Percentiles rank a stretch among this genome's conserved stretches.
phyloP scores from a whole-genome alignment of 257 asterid genomes.

The Capsicum pubescens region DNA sequence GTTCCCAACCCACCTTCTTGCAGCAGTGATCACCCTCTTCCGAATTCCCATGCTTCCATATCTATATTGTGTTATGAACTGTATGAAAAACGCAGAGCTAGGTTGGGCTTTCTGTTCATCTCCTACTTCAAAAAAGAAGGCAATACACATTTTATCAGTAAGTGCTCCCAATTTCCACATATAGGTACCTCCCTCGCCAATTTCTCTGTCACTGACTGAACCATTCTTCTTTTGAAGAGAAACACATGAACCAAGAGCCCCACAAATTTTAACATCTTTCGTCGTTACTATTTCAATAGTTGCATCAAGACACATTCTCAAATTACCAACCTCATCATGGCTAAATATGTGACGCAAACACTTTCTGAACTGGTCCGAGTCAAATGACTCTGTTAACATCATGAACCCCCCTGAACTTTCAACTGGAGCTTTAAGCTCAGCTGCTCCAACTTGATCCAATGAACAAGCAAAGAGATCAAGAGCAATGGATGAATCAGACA shows the following conservation, averaged over 20 bases:
- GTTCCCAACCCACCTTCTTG: slow-evolving; percentile 89
- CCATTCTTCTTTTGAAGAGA: slow-evolving; percentile 63
- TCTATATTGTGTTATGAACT: slow-evolving; percentile 79
- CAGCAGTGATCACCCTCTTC: slow-evolving; percentile 90
- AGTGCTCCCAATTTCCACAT: slow-evolving; percentile 78
- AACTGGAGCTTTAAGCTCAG: slow-evolving; percentile 72
- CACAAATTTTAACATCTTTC: slow-evolving; percentile 76
- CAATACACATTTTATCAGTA: slow-evolving; percentile 74
- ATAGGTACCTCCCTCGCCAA: slow-evolving; percentile 86
- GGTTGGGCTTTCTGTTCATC: slow-evolving; percentile 67
- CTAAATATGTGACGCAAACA: slow-evolving; percentile 70
- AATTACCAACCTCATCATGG: slow-evolving; percentile 62
- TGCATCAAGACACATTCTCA: slow-evolving; percentile 80
- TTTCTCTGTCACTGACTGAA: slow-evolving; percentile 62
- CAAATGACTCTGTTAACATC: slow-evolving; percentile 86
- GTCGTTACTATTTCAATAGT: slow-evolving; percentile 84
- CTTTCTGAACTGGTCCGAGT: slow-evolving; percentile 76
- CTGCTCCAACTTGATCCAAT: slow-evolving; percentile 96
- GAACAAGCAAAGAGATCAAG: slow-evolving; percentile 98
- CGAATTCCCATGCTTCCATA: slow-evolving; percentile 69
- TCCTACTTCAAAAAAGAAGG: slow-evolving; percentile 83
- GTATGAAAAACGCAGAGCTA: slow-evolving; percentile 78
- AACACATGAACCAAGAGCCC: slow-evolving; percentile 90
- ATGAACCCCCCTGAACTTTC: slow-evolving; percentile 86
- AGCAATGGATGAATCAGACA: slow-evolving; percentile 73